Evolutionary conservation across 2,329 filamentous ascomycete genomes (phyloP), one percentile per base, ranked within the genome.

Genomic region (Cercospora canescens): DNA sequence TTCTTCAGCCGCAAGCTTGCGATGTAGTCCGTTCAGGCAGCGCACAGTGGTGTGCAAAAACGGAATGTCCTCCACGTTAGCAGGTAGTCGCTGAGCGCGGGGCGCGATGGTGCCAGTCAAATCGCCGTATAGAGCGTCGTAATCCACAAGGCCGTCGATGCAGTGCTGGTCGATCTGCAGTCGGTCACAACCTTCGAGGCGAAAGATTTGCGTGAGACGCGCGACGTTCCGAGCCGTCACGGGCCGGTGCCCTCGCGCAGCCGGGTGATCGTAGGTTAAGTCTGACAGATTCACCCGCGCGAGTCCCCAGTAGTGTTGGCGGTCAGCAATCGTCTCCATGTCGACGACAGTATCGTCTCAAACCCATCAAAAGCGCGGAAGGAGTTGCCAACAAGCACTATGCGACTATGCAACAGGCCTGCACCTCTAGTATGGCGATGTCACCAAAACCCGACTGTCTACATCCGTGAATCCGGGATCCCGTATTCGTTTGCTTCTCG

Each of bases 121-220:
- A 55, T 32, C 52, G 24, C 32, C 14, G 14, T 32, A 18, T 34
- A 58, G 34, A 39, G n/a, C n/a, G 32, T 39, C 55, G 55, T 45
- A n/a, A 28, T 66, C 55, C 9, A 68, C 32, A 16, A 69, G 28
- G 30, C 58, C 61, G 21, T 63, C 39, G 37, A 72, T 63, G 35
- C 41, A 66, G 28, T 70, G 35, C 14, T 54, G 28, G 28, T 69
- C 63, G 52, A 32, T 55, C 16, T 70, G 60, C 4, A 39, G 30
- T 12, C 65, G 57, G 37, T 67, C 50, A 60, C 67, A 72, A 26
- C 70, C 67, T 64, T 70, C 67, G n/a, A 68, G 26, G 14, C 63
- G n/a, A 45, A 69, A 72, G n/a, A 72, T 61, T 34, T 62, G 24
- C 18, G 41, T 26, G 7, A 72, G 63, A 6, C 70, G 67, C 16